Evolutionary conservation across 441 rosid genomes (phyloP).

Genomic region (Euphorbia corollata): DNA sequence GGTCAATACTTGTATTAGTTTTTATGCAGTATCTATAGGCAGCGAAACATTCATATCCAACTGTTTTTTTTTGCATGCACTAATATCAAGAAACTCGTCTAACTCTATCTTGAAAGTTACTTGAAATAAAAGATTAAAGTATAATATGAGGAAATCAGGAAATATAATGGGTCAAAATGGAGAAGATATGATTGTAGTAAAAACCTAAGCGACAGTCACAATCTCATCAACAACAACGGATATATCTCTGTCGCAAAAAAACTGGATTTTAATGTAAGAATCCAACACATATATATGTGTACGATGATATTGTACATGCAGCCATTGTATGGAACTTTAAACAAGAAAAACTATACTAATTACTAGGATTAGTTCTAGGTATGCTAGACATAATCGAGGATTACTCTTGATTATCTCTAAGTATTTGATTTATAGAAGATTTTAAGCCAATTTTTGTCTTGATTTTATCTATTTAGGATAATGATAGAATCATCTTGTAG

Average conservation of each 20-base stretch:
- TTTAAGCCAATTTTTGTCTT: conserved; percentile 1
- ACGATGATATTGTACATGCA: neutral
- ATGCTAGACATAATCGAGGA: conserved; percentile 14
- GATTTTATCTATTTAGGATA: conserved; percentile 1
- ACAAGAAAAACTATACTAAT: neutral
- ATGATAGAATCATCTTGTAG: neutral
- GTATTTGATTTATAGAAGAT: conserved; percentile 2
- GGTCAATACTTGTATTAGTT: no score
- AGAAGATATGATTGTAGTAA: neutral
- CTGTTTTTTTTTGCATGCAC: neutral
- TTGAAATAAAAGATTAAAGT: neutral
- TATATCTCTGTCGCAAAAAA: neutral
- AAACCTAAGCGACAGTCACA: conserved; percentile 15
- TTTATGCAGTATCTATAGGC: no score
- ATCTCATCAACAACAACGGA: neutral
- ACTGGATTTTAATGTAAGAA: conserved; percentile 1
- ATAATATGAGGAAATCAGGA: neutral
- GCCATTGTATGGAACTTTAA: neutral
- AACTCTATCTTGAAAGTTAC: neutral
- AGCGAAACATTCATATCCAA: neutral
- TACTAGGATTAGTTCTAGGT: conserved; percentile 6
- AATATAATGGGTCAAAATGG: neutral
- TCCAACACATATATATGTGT: neutral
- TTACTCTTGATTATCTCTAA: conserved; percentile 12
- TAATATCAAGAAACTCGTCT: neutral